Percentiles rank a stretch among this genome's conserved stretches.
phyloP scores from a whole-genome alignment of 305 asterid species.

The Fraxinus xanthoxyloides region DNA sequence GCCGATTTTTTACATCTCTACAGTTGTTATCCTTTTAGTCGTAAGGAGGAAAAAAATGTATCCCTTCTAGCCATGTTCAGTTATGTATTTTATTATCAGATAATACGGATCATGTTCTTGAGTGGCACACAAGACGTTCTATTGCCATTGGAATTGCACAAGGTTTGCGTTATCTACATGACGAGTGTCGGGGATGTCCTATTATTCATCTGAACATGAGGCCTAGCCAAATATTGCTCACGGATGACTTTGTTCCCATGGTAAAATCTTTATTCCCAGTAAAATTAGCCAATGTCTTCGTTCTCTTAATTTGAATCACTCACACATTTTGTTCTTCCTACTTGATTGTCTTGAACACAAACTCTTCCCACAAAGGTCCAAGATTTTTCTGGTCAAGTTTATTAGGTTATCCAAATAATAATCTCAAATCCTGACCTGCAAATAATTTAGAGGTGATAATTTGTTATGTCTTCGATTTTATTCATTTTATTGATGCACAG shows the following conservation, averaged over 20 bases:
- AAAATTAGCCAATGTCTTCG: not conserved
- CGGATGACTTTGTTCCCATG: slow-evolving; percentile 40
- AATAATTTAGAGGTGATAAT: not conserved
- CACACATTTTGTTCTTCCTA: not conserved
- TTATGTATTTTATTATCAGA: slow-evolving; percentile 23
- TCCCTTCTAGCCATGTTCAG: not conserved
- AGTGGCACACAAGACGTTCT: slow-evolving; percentile 44
- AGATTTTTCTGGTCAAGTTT: not conserved
- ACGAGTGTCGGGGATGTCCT: slow-evolving; percentile 53
- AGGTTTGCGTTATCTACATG: slow-evolving; percentile 58
- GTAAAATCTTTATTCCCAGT: slow-evolving; percentile 25
- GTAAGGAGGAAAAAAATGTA: not conserved
- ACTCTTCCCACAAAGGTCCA: not conserved
- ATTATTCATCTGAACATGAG: slow-evolving; percentile 46
- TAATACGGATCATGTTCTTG: slow-evolving; percentile 25
- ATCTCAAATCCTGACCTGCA: not conserved
- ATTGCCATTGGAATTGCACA: slow-evolving; percentile 63
- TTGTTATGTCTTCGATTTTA: not conserved
- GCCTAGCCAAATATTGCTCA: slow-evolving; percentile 45
- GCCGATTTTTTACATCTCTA: not conserved
- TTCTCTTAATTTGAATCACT: not conserved
- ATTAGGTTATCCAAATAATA: not conserved
- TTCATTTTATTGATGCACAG: slow-evolving; percentile 22
- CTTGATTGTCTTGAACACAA: not conserved
- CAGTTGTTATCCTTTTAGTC: not conserved